Conservation (phyloP, 805 yeast genomes). For the Yamadazyma sp. region DNA sequence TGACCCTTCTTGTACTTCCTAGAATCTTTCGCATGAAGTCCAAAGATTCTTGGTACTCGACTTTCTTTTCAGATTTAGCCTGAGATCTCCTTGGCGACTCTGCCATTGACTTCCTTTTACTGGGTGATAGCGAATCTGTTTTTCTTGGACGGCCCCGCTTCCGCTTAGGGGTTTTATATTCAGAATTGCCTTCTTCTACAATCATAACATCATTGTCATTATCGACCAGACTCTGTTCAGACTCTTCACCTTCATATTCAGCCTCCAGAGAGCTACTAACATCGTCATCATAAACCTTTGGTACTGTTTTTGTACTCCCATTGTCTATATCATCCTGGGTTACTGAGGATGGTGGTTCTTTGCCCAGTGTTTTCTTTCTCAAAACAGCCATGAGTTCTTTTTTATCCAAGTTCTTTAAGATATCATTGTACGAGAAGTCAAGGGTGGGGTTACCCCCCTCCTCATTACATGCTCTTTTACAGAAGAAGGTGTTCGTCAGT, state of each 20-base stretch:
- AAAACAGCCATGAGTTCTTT: not conserved
- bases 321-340: slow-evolving; percentile 1
- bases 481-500: slow-evolving; percentile 34
- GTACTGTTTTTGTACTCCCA: too few species aligned
- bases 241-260: not conserved
- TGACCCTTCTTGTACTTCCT: slow-evolving; percentile 4
- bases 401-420: not conserved
- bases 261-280: not conserved
- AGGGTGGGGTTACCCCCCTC: slow-evolving; percentile 19
- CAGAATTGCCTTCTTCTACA: slow-evolving; percentile 1
- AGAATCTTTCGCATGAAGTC: slow-evolving; percentile 7
- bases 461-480: slow-evolving; percentile 44
- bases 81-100: too few species aligned
- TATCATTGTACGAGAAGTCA: not conserved
- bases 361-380: not conserved
- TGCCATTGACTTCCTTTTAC: not conserved
- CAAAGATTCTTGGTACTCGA: slow-evolving; percentile 8
- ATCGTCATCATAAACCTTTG: slow-evolving; percentile 15
- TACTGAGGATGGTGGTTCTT: too few species aligned
- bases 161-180: slow-evolving; percentile 8
- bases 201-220: not conserved
- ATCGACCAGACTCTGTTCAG: too few species aligned
- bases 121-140: too few species aligned
- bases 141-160: slow-evolving; percentile 23
- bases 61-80: too few species aligned